Conservation (phyloP, 176 grass and related monocot species). For the Triticum turgidum region DNA sequence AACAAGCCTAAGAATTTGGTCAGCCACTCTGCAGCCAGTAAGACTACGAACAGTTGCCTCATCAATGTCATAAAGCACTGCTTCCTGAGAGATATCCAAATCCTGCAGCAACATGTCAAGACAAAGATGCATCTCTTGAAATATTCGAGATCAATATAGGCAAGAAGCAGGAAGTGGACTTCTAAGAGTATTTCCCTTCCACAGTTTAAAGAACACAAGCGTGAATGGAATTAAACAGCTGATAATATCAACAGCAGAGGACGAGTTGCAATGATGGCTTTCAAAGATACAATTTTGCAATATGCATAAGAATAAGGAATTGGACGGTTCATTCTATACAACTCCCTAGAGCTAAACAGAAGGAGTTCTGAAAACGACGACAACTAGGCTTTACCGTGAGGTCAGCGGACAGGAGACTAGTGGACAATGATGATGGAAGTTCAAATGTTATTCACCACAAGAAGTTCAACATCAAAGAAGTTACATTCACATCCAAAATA, state of each 20-base stretch:
- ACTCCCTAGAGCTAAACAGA: no score
- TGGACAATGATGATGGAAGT: not conserved
- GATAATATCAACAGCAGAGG: not conserved
- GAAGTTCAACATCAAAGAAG: not conserved
- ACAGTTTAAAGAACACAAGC: not conserved
- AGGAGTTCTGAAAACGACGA: not conserved
- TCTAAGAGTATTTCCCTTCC: not conserved
- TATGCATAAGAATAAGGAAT: not conserved
- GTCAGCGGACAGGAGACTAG: not conserved
- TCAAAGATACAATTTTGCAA: not conserved
- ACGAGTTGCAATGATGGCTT: not conserved
- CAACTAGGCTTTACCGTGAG: not conserved
- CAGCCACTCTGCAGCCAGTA: conserved; percentile 94
- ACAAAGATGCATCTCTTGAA: conserved; percentile 35
- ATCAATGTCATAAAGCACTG: conserved; percentile 82
- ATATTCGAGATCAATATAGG: not conserved
- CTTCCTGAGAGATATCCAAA: conserved; percentile 86
- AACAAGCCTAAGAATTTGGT: conserved; percentile 95
- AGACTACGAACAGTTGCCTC: conserved; percentile 95
- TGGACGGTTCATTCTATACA: not conserved
- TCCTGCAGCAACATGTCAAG: conserved; percentile 51
- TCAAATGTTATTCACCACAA: not conserved
- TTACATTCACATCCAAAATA: not conserved
- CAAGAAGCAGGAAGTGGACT: not conserved
- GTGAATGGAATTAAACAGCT: conserved; percentile 6